Evolutionary conservation across 495 filamentous ascomycete genomes (phyloP), one percentile per base, ranked within the genome.

Genomic region (Staphylotrichum tortipilum): DNA sequence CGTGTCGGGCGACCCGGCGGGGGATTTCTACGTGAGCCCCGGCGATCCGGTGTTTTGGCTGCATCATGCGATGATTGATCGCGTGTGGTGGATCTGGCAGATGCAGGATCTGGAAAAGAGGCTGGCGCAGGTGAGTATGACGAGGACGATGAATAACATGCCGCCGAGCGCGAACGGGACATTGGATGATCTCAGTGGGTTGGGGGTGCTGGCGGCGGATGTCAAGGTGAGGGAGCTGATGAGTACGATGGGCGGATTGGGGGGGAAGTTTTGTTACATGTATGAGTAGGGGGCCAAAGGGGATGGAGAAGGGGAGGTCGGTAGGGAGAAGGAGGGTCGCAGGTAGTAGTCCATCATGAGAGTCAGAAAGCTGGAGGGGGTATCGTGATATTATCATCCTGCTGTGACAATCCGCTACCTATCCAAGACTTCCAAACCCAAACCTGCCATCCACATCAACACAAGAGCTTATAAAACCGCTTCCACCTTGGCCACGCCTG

Each of bases 401-500:
- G n/a, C n/a, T n/a, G n/a, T n/a, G n/a, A n/a, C n/a, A n/a, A n/a
- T n/a, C n/a, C n/a, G n/a, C n/a, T n/a, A n/a, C n/a, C n/a, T n/a
- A n/a, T n/a, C n/a, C n/a, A n/a, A n/a, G n/a, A n/a, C n/a, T n/a
- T n/a, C n/a, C n/a, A n/a, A n/a, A n/a, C n/a, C n/a, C n/a, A n/a
- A n/a, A n/a, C n/a, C n/a, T n/a, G n/a, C n/a, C n/a, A n/a, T n/a
- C n/a, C n/a, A n/a, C n/a, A n/a, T 26, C 26, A 79, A 48, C 76
- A 79, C 34, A 79, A 41, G 37, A 67, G 63, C 56, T 71, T 70
- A 57, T 85, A 87, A 15, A 80, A 47, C 61, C 80, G 88, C 78
- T 94, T 98, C 90, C 91, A 96, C 50, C 19, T 67, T 0, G 91
- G 89, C 90, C 90, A 94, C 4, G 65, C 47, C 18, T 74, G 77